Base-by-base conservation (phyloP, 805 yeast genomes). In the Candida namnaoensis region DNA sequence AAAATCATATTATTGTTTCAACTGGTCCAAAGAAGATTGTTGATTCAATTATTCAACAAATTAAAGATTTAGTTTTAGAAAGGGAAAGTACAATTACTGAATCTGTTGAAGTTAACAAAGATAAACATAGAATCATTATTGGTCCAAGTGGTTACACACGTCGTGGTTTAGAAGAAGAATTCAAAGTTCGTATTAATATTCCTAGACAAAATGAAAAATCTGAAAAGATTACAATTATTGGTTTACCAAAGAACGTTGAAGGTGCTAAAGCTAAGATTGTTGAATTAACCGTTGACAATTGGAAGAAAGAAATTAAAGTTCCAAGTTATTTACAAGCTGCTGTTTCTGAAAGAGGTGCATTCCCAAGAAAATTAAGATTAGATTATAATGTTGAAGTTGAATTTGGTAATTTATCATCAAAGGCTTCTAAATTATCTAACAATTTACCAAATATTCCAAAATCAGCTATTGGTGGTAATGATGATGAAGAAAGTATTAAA, bases 121-220 rank as follows among this genome's bases (percentile, higher is more conserved):
- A 78, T 44, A 82, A 81, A 56, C 91, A 86, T 53, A 76, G 87
- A 52, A 70, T 78, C 9, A 56, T 91, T 40, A 77, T 91, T 60
- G 98, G 98, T 34, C 79, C 88, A 34, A 78, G 79, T 44, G 97
- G 98, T 36, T 54, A 77, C 11, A 72, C 74, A 44, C 86, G 91
- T 63, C 82, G 82, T 50, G 68, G 75, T 10, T 61, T 88, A 47
- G 91, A 88, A 65, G 67, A 74, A 13, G 86, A 82, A 53, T 85
- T 72, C 60, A 67, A 69, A 12, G 90, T 86, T 38, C 57, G 61
- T 26, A 61, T 91, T 42, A 69, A 67, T 37, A 74, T 91, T 55
- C 97, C 97, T 48, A 73, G 72, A 54, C 72, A 69, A 45, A 59
- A 54, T 44, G 72, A 68, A 41, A 62, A 66, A 32, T 68, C 77